Percentiles rank a stretch among this genome's conserved stretches.
Evolutionary conservation across 2,329 filamentous ascomycete genomes (phyloP).

Genomic region (Botrytis aclada): DNA sequence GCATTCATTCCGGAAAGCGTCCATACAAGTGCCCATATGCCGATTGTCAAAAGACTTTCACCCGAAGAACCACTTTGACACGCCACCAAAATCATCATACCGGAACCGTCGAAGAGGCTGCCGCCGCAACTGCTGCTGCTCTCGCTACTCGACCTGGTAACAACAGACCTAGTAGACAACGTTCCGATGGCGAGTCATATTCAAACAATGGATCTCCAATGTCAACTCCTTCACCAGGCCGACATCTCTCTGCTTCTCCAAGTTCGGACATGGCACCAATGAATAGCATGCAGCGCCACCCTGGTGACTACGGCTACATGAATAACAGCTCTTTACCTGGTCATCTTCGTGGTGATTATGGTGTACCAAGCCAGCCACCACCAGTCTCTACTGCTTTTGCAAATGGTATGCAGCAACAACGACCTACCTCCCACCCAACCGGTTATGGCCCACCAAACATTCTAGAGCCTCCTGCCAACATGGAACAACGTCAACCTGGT

Average conservation of each 20-base stretch:
- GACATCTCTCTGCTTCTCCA: constrained; percentile 76
- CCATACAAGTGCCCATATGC: constrained; percentile 98
- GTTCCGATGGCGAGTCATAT: constrained; percentile 68
- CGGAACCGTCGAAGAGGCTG: constrained; percentile 90
- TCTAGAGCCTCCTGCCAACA: constrained; percentile 74
- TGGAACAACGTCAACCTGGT: constrained; percentile 63
- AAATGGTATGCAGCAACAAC: constrained; percentile 45
- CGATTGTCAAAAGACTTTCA: constrained; percentile 98
- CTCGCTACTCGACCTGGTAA: constrained; percentile 54
- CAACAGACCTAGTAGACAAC: constrained; percentile 48
- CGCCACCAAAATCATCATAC: constrained; percentile 95
- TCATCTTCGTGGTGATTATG: constrained; percentile 69
- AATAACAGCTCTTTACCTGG: constrained; percentile 75
- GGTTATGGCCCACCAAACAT: constrained; percentile 69
- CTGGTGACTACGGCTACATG: constrained; percentile 70
- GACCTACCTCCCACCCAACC: constrained; percentile 81
- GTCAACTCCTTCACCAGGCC: constrained; percentile 79
- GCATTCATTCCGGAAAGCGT: constrained; percentile 92
- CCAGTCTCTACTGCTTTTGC: constrained; percentile 57
- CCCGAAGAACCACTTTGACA: constrained; percentile 88
- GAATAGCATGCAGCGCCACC: constrained; percentile 53
- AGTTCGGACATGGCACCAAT: constrained; percentile 69
- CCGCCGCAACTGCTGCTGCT: constrained; percentile 81
- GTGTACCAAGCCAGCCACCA: constrained; percentile 53
- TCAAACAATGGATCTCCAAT: constrained; percentile 71